Evolutionary conservation across 805 yeast genomes (phyloP).

Genomic region (Candida maesae): DNA sequence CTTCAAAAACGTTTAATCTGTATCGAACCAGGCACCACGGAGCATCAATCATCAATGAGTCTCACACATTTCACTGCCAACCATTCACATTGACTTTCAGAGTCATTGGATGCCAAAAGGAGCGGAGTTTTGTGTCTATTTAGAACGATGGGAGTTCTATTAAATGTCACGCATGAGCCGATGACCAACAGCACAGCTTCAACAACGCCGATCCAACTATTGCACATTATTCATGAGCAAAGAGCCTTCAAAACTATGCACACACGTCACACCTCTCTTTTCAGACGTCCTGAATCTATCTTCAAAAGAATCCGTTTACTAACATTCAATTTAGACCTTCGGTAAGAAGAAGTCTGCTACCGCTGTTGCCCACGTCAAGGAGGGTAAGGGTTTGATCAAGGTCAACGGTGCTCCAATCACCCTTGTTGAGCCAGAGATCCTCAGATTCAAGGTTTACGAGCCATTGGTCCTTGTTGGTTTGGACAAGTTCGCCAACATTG

Average conservation of each 20-base stretch:
- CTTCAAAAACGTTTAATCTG: neutral
- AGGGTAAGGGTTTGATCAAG: constrained; percentile 99
- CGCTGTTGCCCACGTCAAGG: constrained; percentile 99
- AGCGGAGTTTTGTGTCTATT: too few species aligned
- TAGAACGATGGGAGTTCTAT: too few species aligned
- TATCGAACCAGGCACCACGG: neutral
- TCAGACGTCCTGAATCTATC: neutral
- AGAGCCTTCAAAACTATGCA: too few species aligned
- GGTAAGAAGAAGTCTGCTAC: constrained; percentile 99
- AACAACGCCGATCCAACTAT: too few species aligned
- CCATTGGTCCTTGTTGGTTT: constrained; percentile 97
- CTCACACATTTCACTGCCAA: neutral
- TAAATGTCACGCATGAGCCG: too few species aligned
- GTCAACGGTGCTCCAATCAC: constrained; percentile 99
- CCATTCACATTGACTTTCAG: too few species aligned
- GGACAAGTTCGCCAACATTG: constrained; percentile 97
- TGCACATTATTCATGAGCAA: too few species aligned
- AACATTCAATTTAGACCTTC: constrained; percentile 67
- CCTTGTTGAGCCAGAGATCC: constrained; percentile 97
- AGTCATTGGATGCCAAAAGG: too few species aligned
- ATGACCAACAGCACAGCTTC: too few species aligned
- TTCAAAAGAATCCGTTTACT: constrained; percentile 20
- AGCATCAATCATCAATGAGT: neutral
- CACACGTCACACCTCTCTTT: neutral
- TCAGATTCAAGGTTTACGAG: constrained; percentile 99